Evolutionary conservation across 164 flowering plant species (phyloP).

Genomic region (Amborella trichopoda): DNA sequence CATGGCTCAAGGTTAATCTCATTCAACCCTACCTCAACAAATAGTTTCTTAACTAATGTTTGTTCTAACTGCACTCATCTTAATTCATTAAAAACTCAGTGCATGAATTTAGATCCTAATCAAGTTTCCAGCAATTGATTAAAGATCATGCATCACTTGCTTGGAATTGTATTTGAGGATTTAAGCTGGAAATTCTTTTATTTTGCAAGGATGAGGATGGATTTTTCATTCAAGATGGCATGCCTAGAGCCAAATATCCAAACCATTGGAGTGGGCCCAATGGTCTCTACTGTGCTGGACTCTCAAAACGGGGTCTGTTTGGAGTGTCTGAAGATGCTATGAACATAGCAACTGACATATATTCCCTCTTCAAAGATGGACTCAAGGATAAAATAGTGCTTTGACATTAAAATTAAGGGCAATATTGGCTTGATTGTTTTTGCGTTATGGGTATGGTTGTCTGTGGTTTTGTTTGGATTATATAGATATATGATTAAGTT

Average conservation of each 20-base stretch:
- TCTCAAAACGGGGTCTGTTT: slow-evolving; percentile 7
- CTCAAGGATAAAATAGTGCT: too few species aligned
- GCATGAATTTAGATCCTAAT: background rate
- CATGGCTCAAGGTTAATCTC: slow-evolving; percentile 1
- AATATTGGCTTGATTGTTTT: too few species aligned
- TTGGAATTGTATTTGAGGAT: background rate
- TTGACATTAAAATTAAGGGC: too few species aligned
- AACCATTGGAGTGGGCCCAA: slow-evolving; percentile 13
- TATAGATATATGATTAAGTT: too few species aligned
- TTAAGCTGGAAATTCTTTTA: background rate
- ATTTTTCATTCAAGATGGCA: slow-evolving; percentile 6
- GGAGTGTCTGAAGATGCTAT: slow-evolving; percentile 8
- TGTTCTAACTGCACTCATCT: background rate
- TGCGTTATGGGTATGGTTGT: too few species aligned
- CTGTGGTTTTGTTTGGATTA: too few species aligned
- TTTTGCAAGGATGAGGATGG: slow-evolving; percentile 7
- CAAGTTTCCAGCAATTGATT: background rate
- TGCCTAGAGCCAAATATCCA: slow-evolving; percentile 1
- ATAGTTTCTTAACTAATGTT: background rate
- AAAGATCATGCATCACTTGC: background rate
- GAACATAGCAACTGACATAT: slow-evolving; percentile 9
- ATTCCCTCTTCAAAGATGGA: too few species aligned
- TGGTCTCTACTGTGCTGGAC: slow-evolving; percentile 13
- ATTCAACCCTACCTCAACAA: background rate
- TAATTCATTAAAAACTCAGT: background rate